These are phyloP conservation scores for Pseudonitzschia multiseries DNA, from an alignment of 108 stramenopile species.

Conservation along the genomic window DNA sequence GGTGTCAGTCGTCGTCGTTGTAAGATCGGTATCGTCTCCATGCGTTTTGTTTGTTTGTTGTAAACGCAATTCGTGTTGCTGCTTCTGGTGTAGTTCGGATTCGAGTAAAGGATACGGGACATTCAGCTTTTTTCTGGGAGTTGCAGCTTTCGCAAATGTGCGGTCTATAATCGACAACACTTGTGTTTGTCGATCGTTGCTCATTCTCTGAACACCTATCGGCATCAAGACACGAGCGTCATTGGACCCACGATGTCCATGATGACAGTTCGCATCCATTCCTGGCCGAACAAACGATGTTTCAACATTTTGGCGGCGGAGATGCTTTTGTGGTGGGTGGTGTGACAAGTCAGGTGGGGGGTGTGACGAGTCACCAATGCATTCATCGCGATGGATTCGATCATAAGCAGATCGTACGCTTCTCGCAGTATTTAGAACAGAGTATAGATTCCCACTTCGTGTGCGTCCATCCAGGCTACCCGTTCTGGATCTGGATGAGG, in stretches of 20 bases:
- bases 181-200: background rate
- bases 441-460: too few relatives aligned
- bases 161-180: background rate
- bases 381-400: background rate
- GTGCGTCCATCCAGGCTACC: too few relatives aligned
- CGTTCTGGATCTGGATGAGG: background rate
- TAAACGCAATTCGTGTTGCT: background rate
- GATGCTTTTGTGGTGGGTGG: conserved; percentile 1
- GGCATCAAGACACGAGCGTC: background rate
- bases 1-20: background rate
- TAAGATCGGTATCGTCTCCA: background rate
- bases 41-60: background rate
- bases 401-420: background rate
- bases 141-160: background rate
- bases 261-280: background rate
- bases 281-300: background rate
- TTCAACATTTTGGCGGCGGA: background rate
- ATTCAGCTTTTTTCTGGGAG: background rate
- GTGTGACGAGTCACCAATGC: background rate
- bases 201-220: background rate
- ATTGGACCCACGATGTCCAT: background rate
- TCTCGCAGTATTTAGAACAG: too few relatives aligned
- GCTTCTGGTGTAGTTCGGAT: background rate
- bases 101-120: conserved; percentile 4
- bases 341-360: background rate